Evolutionary conservation across 2,329 filamentous ascomycete genomes (phyloP).

Genomic region (Clonostachys rosea): DNA sequence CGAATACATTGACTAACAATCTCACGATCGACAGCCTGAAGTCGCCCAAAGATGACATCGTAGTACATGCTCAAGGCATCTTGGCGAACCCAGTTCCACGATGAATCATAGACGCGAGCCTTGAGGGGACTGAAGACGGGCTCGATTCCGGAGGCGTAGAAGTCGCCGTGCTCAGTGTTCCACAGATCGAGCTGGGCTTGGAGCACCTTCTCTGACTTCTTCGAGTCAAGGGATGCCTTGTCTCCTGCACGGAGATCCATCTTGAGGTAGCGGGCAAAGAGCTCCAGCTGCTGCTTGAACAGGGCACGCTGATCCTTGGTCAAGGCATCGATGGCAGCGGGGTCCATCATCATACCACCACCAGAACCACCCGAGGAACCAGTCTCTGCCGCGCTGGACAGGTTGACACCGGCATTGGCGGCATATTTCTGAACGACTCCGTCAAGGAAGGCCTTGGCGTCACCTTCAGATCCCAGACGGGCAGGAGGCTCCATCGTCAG

Average conservation of each 20-base stretch:
- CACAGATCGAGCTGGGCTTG: conserved; percentile 93
- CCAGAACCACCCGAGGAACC: conserved; percentile 66
- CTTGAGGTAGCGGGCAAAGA: conserved; percentile 93
- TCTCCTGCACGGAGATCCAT: conserved; percentile 95
- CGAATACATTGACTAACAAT: conserved; percentile 98
- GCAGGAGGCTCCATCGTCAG: conserved; percentile 89
- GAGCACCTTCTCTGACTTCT: conserved; percentile 81
- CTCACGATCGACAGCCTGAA: conserved; percentile 90
- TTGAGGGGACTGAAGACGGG: conserved; percentile 92
- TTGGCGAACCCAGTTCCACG: conserved; percentile 98
- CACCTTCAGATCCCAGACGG: conserved; percentile 82
- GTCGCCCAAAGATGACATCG: conserved; percentile 95
- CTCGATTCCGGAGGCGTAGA: conserved; percentile 92
- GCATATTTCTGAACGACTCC: conserved; percentile 89
- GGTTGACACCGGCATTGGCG: conserved; percentile 72
- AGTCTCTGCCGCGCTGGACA: conserved; percentile 71
- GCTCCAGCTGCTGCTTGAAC: conserved; percentile 97
- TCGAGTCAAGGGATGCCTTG: conserved; percentile 81
- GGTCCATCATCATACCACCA: conserved; percentile 99
- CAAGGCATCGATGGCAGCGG: conserved; percentile 89
- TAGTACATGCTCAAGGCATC: conserved; percentile 98
- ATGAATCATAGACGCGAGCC: conserved; percentile 93
- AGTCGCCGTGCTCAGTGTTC: conserved; percentile 92
- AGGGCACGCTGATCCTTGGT: conserved; percentile 94
- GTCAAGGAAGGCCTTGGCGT: conserved; percentile 91